Base-by-base conservation (phyloP, 2,329 filamentous ascomycete species). In the Curvularia hawaiiensis region DNA sequence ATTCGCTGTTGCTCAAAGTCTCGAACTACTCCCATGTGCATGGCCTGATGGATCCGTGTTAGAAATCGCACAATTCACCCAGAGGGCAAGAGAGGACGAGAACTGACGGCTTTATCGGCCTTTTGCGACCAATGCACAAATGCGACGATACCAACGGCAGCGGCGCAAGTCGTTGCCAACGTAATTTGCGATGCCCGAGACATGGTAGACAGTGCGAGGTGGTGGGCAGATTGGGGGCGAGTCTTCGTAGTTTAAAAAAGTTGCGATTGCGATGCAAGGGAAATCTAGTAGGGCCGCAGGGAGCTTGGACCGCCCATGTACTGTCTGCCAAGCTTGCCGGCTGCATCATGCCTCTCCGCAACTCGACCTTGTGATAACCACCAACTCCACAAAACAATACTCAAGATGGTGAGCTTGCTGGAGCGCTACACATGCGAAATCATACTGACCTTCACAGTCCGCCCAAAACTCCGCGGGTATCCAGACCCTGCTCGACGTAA, bases 401-500 rank as follows among this genome's bases (percentile, higher is more conserved):
- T 48, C 66, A 71, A 69, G 45, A 74, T 74, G 71, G 71, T 71
- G 50, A 62, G 63, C 16, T 14, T 9, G 14, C 14, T 14, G 35
- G n/a, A 38, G 33, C 3, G 16, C 14, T 10, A 6, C 11, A 9
- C 4, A 30, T 20, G 4, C 1, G 4, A 12, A 12, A 9, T 4
- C 22, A 30, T 47, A 24, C 72, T 77, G 61, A 78, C 67, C 47
- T 16, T 16, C 51, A 51, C 75, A 98, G 94, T 95, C 95, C 78
- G 95, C 94, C 76, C 95, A 98, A 83, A 98, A 98, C 84, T 98
- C 95, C 67, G 89, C 91, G 74, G 95, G 95, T 79, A 99, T 99
- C 78, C 94, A 98, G 82, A 98, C 94, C 76, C 88, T 99, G 75
- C 92, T 99, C 81, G 95, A 98, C 82, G 95, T 99, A 90, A 73